phyloP scores from a whole-genome alignment of 768 basidiomycete genomes.

The Porphyrellus cyaneotinctus region DNA sequence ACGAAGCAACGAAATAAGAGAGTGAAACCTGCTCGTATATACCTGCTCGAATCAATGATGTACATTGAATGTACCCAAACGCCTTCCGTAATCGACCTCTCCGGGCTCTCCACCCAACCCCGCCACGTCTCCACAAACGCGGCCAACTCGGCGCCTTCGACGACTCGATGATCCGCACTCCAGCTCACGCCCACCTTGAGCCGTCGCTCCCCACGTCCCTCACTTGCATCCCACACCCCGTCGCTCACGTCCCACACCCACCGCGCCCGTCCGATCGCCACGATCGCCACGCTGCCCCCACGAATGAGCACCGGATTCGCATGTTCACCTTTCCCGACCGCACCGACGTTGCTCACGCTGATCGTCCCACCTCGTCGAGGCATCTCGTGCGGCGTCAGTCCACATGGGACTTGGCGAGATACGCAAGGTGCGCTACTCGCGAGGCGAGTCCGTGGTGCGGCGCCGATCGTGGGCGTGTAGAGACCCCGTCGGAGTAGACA shows the following conservation, averaged over 20 bases:
- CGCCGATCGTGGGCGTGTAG: conserved; percentile 70
- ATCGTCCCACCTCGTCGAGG: conserved; percentile 74
- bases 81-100: conserved; percentile 55
- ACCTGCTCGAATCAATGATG: no score
- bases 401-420: conserved; percentile 65
- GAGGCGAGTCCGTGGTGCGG: conserved; percentile 57
- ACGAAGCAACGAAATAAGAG: no score
- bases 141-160: conserved; percentile 86
- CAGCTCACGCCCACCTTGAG: conserved; percentile 68
- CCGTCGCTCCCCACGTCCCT: conserved; percentile 42
- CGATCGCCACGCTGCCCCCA: conserved; percentile 82
- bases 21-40: no score
- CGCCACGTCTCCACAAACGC: conserved; percentile 88
- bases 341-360: conserved; percentile 80
- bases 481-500: conserved; percentile 81
- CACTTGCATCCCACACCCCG: conserved; percentile 23
- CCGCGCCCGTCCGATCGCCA: conserved; percentile 72
- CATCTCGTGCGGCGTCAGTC: conserved; percentile 63
- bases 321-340: conserved; percentile 65
- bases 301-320: conserved; percentile 76
- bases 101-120: conserved; percentile 70
- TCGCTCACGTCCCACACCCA: conserved; percentile 73
- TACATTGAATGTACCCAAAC: conserved; percentile 23
- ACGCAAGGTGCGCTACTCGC: conserved; percentile 53
- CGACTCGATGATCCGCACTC: conserved; percentile 83